Base-by-base conservation (phyloP, 441 rosid genomes). In the Pelargonium australe region DNA sequence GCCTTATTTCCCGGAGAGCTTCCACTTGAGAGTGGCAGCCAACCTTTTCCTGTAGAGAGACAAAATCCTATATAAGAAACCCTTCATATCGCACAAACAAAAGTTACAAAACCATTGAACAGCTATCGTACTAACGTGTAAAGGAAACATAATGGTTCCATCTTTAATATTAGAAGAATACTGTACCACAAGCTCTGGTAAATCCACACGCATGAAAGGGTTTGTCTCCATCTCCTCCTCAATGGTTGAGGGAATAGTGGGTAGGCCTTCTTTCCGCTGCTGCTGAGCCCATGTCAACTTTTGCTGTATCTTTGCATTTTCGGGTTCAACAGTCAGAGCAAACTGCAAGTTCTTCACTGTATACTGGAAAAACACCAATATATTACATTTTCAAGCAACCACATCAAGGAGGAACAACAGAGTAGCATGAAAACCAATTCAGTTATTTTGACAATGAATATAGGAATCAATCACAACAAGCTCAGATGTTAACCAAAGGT, bases 261-360 rank as follows among this genome's bases (percentile, higher is more conserved):
- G 92, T 51, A 82, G 85, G 67, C 90, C 87, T 76, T 84, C 84
- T 75, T 80, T 77, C 68, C 78, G 86, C 80, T 87, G 97, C 62
- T 84, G 77, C 73, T 84, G 85, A 55, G 98, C 96, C 97, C 95
- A 87, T 64, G 80, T 68, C 13, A 93, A 71, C 80, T 90, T 90
- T 70, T 87, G 85, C 69, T 82, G 86, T 77, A 84, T 80, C 80
- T 87, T 86, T 25, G 41, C 80, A 47, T 85, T 93, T 69, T 83
- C 82, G 75, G 92, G 95, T 63, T 93, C 98, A 23, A 87, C 89
- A 37, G 91, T 84, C 31, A 70, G 64, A 23, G 92, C 96, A 73
- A 93, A 93, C 74, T 83, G 88, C 86, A 93, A 78, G 88, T 90
- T 93, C 88, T 90, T 90, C 78, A 87, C 84, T 0, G 98, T 90